A percentile compares a stretch with the other conserved stretches of the same genome.
Conservation (phyloP, 192 early-diverging fungal species). For the Cetraspora pellucida region DNA sequence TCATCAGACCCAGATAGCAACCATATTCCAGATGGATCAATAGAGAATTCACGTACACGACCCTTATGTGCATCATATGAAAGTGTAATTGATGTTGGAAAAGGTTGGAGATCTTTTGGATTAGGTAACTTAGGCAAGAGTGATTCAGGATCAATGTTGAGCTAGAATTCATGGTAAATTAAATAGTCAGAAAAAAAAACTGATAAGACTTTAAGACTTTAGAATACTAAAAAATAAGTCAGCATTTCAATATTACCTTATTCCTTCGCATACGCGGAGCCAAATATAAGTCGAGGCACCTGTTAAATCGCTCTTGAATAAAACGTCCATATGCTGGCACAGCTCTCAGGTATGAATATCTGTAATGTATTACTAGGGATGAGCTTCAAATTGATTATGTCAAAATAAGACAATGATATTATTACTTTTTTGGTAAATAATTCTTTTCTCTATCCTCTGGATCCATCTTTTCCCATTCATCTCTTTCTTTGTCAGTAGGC, state of each 20-base stretch:
- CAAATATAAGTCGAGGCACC: constrained; percentile 96
- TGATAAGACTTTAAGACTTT: neutral
- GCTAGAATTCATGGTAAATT: constrained; percentile 37
- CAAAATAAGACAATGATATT: neutral
- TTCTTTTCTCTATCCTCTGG: constrained; percentile 74
- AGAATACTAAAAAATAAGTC: constrained; percentile 1
- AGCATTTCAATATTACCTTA: constrained; percentile 47
- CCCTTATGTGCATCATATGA: constrained; percentile 81
- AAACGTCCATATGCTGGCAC: constrained; percentile 90
- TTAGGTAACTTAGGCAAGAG: constrained; percentile 94
- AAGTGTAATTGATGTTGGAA: constrained; percentile 80
- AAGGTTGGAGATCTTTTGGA: constrained; percentile 92
- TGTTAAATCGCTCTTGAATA: constrained; percentile 93
- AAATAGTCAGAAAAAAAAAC: constrained; percentile 3
- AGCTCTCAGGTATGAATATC: constrained; percentile 70
- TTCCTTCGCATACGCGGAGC: constrained; percentile 90
- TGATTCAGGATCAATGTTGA: constrained; percentile 88
- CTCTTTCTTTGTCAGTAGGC: constrained; percentile 75
- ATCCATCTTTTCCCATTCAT: constrained; percentile 79
- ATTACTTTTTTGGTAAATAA: constrained; percentile 67
- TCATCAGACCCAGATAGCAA: constrained; percentile 92
- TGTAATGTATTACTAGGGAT: constrained; percentile 3
- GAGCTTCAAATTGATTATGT: too few relatives aligned
- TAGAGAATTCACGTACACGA: constrained; percentile 78
- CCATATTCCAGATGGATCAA: constrained; percentile 92